Percentiles rank a stretch among this genome's conserved stretches.
Evolutionary conservation across 352 stramenopile species (phyloP).

Genomic region (Phytophthora boehmeriae): DNA sequence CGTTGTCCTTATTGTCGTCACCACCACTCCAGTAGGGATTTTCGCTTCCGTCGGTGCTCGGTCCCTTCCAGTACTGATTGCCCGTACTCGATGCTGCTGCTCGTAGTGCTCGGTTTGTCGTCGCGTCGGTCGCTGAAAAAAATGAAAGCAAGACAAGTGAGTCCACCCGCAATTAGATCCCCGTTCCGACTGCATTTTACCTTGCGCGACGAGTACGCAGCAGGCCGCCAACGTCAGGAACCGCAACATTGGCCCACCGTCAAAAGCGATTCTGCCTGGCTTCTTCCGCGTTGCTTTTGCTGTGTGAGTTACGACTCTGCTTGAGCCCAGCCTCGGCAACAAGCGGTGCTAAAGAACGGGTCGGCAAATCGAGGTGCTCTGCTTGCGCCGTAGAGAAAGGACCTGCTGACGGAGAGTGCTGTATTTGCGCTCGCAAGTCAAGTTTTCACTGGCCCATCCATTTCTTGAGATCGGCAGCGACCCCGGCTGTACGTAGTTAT

Average conservation of each 20-base stretch:
- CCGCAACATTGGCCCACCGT: constrained; percentile 20
- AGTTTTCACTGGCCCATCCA: constrained; percentile 15
- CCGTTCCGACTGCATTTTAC: constrained; percentile 5
- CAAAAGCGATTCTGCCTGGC: constrained; percentile 27
- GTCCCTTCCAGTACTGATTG: no score
- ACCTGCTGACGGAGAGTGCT: constrained; percentile 10
- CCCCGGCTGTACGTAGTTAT: neutral
- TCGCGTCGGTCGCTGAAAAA: neutral
- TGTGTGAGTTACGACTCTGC: constrained; percentile 3
- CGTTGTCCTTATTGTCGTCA: no score
- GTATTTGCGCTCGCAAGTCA: neutral
- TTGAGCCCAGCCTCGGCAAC: no score
- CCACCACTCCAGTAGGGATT: no score
- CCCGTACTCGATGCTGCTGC: neutral
- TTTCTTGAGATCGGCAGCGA: constrained; percentile 1
- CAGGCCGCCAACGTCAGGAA: constrained; percentile 29
- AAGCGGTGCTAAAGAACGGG: constrained; percentile 33
- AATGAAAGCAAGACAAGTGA: neutral
- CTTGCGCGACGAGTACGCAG: constrained; percentile 23
- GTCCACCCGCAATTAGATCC: neutral
- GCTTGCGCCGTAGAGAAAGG: constrained; percentile 25
- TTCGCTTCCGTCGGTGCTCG: no score
- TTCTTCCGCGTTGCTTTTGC: constrained; percentile 11
- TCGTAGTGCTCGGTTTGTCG: neutral
- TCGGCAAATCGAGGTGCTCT: constrained; percentile 25